A percentile compares a stretch with the other conserved stretches of the same genome.
These are phyloP conservation scores for Apiospora arundinis DNA, from an alignment of 2,329 filamentous ascomycete genomes.

Conservation along the genomic window DNA sequence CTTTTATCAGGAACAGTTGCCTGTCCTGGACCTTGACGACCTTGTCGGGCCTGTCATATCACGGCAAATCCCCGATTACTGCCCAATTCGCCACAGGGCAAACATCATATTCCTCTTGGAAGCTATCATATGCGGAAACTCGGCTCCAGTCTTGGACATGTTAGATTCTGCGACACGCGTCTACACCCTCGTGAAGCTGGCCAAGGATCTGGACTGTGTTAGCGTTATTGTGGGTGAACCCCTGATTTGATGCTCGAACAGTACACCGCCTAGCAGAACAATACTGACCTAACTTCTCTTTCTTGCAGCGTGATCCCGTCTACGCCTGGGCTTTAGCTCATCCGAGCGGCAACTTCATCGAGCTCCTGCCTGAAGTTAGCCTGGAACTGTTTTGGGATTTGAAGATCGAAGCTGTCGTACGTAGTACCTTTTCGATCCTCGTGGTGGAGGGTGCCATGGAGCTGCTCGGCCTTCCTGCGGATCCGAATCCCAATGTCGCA, in stretches of 20 bases:
- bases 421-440: constrained; percentile 62
- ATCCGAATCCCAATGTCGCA: not conserved
- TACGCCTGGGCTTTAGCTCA: constrained; percentile 63
- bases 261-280: constrained; percentile 31
- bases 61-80: constrained; percentile 63
- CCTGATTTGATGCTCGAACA: too few relatives aligned
- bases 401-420: constrained; percentile 47
- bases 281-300: constrained; percentile 28
- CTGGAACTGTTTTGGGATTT: constrained; percentile 62
- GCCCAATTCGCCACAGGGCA: constrained; percentile 65
- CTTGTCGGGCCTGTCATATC: constrained; percentile 24
- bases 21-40: constrained; percentile 29
- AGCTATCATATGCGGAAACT: constrained; percentile 50
- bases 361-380: constrained; percentile 66
- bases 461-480: not conserved
- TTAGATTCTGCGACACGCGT: constrained; percentile 70
- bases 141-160: constrained; percentile 51
- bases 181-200: constrained; percentile 70
- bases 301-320: constrained; percentile 51
- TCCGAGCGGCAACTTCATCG: constrained; percentile 64
- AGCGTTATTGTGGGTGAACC: constrained; percentile 46
- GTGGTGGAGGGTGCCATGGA: constrained; percentile 67
- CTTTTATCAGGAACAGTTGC: not conserved
- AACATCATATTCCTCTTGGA: constrained; percentile 68
- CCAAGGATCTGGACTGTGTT: constrained; percentile 62